Evolutionary conservation across 2,329 filamentous ascomycete species (phyloP), one percentile per base, ranked within the genome.

Genomic region (Penicillium sp.): DNA sequence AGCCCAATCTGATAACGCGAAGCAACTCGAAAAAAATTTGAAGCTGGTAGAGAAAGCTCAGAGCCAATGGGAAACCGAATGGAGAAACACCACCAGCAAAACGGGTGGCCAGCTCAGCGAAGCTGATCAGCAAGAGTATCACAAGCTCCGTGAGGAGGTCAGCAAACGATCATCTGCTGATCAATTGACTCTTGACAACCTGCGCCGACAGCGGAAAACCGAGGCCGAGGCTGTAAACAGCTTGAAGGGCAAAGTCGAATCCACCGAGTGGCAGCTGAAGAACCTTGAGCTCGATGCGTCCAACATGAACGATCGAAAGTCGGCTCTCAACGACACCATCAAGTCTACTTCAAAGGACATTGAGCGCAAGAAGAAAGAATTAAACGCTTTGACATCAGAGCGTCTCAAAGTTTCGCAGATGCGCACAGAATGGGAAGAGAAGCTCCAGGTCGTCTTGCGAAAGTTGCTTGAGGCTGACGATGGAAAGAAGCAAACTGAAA

Each of bases 191-290:
- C 81, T 96, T 36, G 89, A 95, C 71, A 90, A 91, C 58, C 82
- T 96, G n/a, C 83, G 85, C 51, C 90, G 92, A 21, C 90, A 96
- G 67, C 81, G 90, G 56, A 96, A 93, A 73, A 94, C 90, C 0
- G 92, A 97, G 65, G 88, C 93, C 57, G 91, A 95, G 54, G 94
- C 91, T 0, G 88, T 93, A 54, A 93, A 89, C 65, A 96, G 88
- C 58, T 79, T 97, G 57, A 92, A 89, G 71, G 89, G 89, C 66
- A 96, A 91, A 69, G 86, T 96, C 29, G 90, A 96, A 59, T 85
- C 81, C 49, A 85, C 87, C 15, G 81, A 94, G 58, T 86, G 85
- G 63, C 84, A 87, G 33, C 80, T 89, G 12, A 84, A 89, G 56
- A 90, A 87, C 59, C 78, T 94, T 4, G 84, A 90, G 56, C 79